Evolutionary conservation across 495 filamentous ascomycete genomes (phyloP).

Genomic region (Penicillium arizonense): DNA sequence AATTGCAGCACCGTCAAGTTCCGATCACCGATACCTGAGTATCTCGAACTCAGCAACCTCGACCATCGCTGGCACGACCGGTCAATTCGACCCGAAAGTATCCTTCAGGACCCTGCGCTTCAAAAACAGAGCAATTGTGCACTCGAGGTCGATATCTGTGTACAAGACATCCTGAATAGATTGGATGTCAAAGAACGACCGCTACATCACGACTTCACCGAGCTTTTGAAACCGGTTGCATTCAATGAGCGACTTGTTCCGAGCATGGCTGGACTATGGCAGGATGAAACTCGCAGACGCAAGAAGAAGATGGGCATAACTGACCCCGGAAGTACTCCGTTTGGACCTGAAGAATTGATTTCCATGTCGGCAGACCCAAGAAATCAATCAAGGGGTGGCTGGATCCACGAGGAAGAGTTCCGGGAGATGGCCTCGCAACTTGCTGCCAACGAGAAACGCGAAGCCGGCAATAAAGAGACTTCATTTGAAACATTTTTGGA

Average conservation of each 20-base stretch:
- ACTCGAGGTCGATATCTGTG: slow-evolving; percentile 84
- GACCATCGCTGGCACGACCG: slow-evolving; percentile 77
- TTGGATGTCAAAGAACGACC: slow-evolving; percentile 65
- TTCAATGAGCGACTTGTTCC: slow-evolving; percentile 78
- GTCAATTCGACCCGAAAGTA: slow-evolving; percentile 53
- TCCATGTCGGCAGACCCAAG: slow-evolving; percentile 84
- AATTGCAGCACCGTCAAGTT: slow-evolving; percentile 67
- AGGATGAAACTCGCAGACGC: slow-evolving; percentile 80
- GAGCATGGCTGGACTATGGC: slow-evolving; percentile 93
- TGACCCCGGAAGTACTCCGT: slow-evolving; percentile 67
- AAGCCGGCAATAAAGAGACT: slow-evolving; percentile 42
- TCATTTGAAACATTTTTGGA: slow-evolving; percentile 65
- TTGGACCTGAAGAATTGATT: slow-evolving; percentile 73
- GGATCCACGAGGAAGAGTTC: slow-evolving; percentile 92
- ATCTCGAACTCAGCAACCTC: slow-evolving; percentile 52
- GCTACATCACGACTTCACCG: slow-evolving; percentile 86
- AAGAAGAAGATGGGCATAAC: slow-evolving; percentile 63
- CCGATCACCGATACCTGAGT: slow-evolving; percentile 71
- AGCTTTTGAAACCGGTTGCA: slow-evolving; percentile 61
- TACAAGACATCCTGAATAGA: slow-evolving; percentile 86
- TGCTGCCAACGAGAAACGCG: slow-evolving; percentile 58
- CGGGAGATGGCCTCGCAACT: slow-evolving; percentile 58
- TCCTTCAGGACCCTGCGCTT: slow-evolving; percentile 59
- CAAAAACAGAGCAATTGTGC: slow-evolving; percentile 83
- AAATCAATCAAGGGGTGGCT: slow-evolving; percentile 63